A percentile compares a stretch with the other conserved stretches of the same genome.
Conservation (phyloP, 192 early-diverging fungal species). For the Thoreauomyces humboldtii region DNA sequence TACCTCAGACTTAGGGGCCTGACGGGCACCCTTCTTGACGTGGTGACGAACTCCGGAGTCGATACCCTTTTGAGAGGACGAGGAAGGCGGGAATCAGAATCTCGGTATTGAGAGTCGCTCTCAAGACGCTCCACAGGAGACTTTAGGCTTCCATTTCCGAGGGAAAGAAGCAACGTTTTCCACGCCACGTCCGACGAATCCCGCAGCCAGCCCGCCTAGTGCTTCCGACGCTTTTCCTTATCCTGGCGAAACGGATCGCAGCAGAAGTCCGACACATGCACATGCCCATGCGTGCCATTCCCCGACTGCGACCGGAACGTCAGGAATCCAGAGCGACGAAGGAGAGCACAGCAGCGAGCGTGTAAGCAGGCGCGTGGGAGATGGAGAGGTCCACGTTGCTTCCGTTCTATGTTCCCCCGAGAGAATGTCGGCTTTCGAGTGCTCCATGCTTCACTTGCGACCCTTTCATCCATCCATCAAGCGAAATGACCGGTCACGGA, state of each 20-base stretch:
- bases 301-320: not conserved
- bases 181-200: not conserved
- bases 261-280: not conserved
- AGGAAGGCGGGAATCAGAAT: conserved; percentile 15
- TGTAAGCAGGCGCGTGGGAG: no score
- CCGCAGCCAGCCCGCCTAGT: no score
- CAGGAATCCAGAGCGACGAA: not conserved
- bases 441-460: conserved; percentile 25
- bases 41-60: conserved; percentile 96
- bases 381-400: no score
- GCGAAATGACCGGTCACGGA: conserved; percentile 20
- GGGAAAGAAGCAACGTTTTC: not conserved
- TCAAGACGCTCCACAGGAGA: conserved; percentile 11
- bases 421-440: no score
- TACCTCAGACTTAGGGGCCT: conserved; percentile 81
- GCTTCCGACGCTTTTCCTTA: no score
- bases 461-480: conserved; percentile 12
- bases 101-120: conserved; percentile 11
- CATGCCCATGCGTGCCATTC: not conserved
- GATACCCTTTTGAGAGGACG: conserved; percentile 78
- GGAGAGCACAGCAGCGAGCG: no score
- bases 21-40: conserved; percentile 89
- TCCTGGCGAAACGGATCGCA: not conserved
- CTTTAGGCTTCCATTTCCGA: not conserved
- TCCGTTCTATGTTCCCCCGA: no score